Percentiles rank a stretch among this genome's conserved stretches.
phyloP scores from a whole-genome alignment of 768 basidiomycete genomes.

The Hericium coralloides region DNA sequence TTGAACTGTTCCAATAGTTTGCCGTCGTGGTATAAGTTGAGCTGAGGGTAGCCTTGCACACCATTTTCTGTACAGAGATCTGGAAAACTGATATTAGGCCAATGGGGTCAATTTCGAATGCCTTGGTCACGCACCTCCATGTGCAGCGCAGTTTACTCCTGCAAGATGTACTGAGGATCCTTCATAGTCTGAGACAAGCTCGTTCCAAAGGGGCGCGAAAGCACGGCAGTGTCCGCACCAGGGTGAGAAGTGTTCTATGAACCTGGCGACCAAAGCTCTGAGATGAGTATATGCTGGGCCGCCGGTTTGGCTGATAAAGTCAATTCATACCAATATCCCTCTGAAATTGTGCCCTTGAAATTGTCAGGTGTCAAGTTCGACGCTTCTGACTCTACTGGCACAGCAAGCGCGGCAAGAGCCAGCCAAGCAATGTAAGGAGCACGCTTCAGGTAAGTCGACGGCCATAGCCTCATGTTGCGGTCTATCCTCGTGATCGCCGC shows the following conservation, averaged over 20 bases:
- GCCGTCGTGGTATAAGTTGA: slow-evolving; percentile 68
- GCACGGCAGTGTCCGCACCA: slow-evolving; percentile 72
- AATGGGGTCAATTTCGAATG: no score
- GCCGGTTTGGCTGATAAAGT: background rate
- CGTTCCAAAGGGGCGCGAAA: slow-evolving; percentile 79
- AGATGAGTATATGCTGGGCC: background rate
- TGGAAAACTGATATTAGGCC: slow-evolving; percentile 21
- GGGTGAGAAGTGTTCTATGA: slow-evolving; percentile 85
- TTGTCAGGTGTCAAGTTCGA: slow-evolving; percentile 45
- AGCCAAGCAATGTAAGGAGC: slow-evolving; percentile 10
- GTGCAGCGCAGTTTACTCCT: slow-evolving; percentile 71
- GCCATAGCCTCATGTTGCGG: slow-evolving; percentile 1
- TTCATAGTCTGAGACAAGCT: slow-evolving; percentile 47
- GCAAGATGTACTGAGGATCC: slow-evolving; percentile 52
- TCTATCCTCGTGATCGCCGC: no score
- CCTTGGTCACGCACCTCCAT: slow-evolving; percentile 51
- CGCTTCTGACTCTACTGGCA: slow-evolving; percentile 17
- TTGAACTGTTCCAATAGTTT: slow-evolving; percentile 47
- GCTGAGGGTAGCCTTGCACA: slow-evolving; percentile 65
- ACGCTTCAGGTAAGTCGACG: background rate
- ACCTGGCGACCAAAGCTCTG: slow-evolving; percentile 27
- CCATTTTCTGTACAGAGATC: slow-evolving; percentile 73
- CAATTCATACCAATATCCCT: slow-evolving; percentile 51
- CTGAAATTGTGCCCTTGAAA: slow-evolving; percentile 41
- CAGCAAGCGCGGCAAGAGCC: slow-evolving; percentile 4